Conservation (phyloP, 2,329 filamentous ascomycete genomes). For the Knoxdaviesia proteae region DNA sequence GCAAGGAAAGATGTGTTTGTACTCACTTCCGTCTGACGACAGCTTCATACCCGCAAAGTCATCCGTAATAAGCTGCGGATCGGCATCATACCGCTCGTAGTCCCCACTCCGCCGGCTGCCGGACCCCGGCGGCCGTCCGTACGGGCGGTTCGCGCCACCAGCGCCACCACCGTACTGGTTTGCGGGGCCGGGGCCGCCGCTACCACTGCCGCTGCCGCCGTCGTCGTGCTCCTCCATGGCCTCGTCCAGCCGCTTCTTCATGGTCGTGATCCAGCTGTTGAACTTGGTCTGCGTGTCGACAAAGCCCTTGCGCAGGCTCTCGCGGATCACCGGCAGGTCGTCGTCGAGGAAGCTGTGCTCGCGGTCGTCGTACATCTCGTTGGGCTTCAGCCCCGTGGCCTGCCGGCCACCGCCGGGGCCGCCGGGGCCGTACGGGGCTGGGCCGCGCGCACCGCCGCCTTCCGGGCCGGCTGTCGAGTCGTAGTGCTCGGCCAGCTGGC, state of each 20-base stretch:
- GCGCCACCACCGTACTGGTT: not conserved
- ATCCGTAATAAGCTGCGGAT: constrained; percentile 74
- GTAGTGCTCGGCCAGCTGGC: constrained; percentile 84
- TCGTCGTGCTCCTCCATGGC: constrained; percentile 56
- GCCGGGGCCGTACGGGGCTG: too few relatives aligned
- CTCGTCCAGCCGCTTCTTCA: constrained; percentile 88
- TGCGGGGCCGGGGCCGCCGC: not conserved
- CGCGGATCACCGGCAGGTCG: constrained; percentile 77
- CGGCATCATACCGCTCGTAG: constrained; percentile 82
- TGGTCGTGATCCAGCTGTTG: constrained; percentile 74
- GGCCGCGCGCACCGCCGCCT: constrained; percentile 6
- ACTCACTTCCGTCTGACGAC: constrained; percentile 39
- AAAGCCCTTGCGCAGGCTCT: constrained; percentile 89
- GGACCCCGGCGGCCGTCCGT: constrained; percentile 33
- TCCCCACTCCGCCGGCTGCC: constrained; percentile 57
- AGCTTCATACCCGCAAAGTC: constrained; percentile 62
- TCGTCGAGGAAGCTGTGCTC: constrained; percentile 92
- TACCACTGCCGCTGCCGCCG: constrained; percentile 8
- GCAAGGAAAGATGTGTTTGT: not conserved
- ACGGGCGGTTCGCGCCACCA: constrained; percentile 8
- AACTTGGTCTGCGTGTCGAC: constrained; percentile 82
- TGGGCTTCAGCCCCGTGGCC: constrained; percentile 29
- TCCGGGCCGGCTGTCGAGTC: constrained; percentile 27
- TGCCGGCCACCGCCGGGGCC: constrained; percentile 15
- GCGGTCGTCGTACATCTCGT: constrained; percentile 37